phyloP scores from a whole-genome alignment of 495 filamentous ascomycete species.

The Annulohypoxylon nitens region DNA sequence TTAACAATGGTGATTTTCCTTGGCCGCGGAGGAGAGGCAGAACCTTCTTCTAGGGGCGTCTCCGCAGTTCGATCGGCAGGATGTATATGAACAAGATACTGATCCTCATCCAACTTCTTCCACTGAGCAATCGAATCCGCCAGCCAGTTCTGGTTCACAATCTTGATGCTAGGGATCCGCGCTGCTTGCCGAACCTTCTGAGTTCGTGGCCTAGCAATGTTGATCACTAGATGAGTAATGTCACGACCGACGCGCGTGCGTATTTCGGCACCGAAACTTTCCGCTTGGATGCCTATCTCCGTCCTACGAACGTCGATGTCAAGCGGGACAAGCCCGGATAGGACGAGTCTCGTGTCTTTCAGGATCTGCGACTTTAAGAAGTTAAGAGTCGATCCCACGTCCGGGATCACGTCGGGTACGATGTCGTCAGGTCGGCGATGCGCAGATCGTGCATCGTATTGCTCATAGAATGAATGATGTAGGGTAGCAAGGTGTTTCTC shows the following conservation, averaged over 20 bases:
- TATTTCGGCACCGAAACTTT: constrained; percentile 84
- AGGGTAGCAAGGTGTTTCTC: constrained; percentile 79
- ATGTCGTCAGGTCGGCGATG: constrained; percentile 43
- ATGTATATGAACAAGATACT: constrained; percentile 76
- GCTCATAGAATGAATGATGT: constrained; percentile 83
- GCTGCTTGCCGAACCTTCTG: constrained; percentile 87
- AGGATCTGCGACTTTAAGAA: constrained; percentile 80
- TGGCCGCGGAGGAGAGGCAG: constrained; percentile 52
- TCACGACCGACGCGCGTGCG: constrained; percentile 62
- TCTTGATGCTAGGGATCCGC: constrained; percentile 78
- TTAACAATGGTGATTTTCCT: constrained; percentile 61
- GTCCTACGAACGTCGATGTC: constrained; percentile 78
- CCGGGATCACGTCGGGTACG: constrained; percentile 75
- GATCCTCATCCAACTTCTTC: constrained; percentile 77
- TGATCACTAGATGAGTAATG: constrained; percentile 68
- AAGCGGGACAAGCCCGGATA: constrained; percentile 89
- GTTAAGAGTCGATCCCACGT: constrained; percentile 86
- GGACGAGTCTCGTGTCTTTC: constrained; percentile 76
- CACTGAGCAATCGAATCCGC: constrained; percentile 83
- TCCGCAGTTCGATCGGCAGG: constrained; percentile 67
- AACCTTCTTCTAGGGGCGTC: constrained; percentile 48
- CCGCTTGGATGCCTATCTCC: constrained; percentile 86
- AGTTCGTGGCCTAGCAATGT: constrained; percentile 76
- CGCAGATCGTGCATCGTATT: constrained; percentile 71
- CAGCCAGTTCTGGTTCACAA: constrained; percentile 92